These are phyloP conservation scores for Condylostoma magnum DNA, from an alignment of 169 alveolate genomes.

Conservation along the genomic window DNA sequence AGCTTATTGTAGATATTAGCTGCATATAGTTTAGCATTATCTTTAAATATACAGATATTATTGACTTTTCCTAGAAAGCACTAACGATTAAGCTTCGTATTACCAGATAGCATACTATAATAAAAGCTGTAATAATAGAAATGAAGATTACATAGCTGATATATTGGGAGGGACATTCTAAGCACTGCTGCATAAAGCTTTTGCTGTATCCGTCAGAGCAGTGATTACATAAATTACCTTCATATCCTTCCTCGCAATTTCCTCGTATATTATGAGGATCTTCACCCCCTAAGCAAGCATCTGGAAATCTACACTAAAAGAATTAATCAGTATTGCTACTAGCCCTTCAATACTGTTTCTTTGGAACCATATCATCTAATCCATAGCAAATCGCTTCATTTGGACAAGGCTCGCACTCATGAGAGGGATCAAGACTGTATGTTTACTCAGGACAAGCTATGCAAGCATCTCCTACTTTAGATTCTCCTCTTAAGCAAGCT, in stretches of 20 bases:
- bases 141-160: neutral
- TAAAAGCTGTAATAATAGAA: neutral
- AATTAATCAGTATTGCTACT: constrained; percentile 27
- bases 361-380: constrained; percentile 41
- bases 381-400: constrained; percentile 50
- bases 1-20: neutral
- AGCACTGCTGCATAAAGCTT: neutral
- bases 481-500: too few relatives aligned
- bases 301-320: constrained; percentile 22
- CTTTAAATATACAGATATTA: neutral
- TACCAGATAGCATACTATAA: neutral
- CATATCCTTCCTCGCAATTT: constrained; percentile 2
- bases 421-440: too few relatives aligned
- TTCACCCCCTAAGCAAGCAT: constrained; percentile 40
- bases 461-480: too few relatives aligned
- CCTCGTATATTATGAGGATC: neutral
- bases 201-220: constrained; percentile 10
- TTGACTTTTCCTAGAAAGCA: neutral
- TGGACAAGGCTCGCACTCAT: constrained; percentile 16
- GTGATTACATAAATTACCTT: constrained; percentile 7
- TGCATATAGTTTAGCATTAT: constrained; percentile 5
- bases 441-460: too few relatives aligned
- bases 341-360: constrained; percentile 52
- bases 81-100: neutral
- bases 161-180: neutral